Evolutionary conservation across 352 stramenopile species (phyloP).

Genomic region (Globisporangium irregulare): DNA sequence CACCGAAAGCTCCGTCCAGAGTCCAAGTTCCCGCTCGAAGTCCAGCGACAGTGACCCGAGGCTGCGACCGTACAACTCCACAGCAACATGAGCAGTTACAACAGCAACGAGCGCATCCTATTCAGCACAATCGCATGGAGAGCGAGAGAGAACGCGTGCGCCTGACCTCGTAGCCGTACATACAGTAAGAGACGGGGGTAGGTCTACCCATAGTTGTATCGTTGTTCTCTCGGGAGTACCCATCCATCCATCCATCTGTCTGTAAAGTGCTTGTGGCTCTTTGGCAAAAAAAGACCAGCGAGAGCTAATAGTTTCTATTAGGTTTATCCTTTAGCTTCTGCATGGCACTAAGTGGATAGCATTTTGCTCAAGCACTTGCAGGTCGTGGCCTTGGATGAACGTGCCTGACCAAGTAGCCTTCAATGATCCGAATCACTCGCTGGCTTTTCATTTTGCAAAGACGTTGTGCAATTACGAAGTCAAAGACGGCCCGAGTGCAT

Average conservation of each 20-base stretch:
- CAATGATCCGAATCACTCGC: not conserved
- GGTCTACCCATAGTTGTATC: not conserved
- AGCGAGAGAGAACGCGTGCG: not conserved
- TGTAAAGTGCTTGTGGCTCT: not conserved
- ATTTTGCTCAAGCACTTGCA: not conserved
- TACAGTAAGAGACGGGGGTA: not conserved
- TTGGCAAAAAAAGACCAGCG: not conserved
- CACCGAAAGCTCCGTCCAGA: not conserved
- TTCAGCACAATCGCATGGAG: not conserved
- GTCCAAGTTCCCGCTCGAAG: constrained; percentile 5
- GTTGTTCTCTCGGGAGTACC: not conserved
- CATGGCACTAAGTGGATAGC: not conserved
- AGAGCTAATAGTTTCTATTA: not conserved
- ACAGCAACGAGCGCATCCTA: not conserved
- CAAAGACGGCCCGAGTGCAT: not conserved
- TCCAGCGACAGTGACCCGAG: not conserved
- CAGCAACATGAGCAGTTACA: not conserved
- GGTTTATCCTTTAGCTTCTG: not conserved
- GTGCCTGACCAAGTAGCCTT: not conserved
- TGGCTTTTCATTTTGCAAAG: not conserved
- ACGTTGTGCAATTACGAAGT: not conserved
- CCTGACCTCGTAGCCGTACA: not conserved
- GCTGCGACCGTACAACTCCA: not conserved
- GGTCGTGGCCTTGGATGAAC: not conserved
- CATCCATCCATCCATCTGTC: too few species aligned